Conservation (phyloP, 129 eudicot genomes). For the Gnaphalium uliginosum region DNA sequence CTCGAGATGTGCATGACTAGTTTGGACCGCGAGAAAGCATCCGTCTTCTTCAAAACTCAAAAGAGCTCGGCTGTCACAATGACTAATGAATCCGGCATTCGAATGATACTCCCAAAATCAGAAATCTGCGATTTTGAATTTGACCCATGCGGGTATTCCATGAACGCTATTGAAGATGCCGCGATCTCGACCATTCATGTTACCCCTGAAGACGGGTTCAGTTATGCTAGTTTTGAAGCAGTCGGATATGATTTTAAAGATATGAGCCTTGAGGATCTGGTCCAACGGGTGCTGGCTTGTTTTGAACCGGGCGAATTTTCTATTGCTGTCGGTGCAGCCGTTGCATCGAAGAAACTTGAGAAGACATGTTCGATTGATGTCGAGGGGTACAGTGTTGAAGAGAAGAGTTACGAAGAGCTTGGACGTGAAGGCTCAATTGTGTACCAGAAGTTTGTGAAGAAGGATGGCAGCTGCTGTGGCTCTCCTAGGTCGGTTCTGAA, state of each 20-base stretch:
- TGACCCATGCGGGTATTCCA: slow-evolving; percentile 96
- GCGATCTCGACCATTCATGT: slow-evolving; percentile 80
- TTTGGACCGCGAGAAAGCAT: slow-evolving; percentile 70
- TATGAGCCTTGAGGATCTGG: slow-evolving; percentile 37
- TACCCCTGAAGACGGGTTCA: slow-evolving; percentile 94
- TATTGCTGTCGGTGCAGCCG: slow-evolving; percentile 64
- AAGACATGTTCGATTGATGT: slow-evolving; percentile 29
- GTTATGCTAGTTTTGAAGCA: slow-evolving; percentile 91
- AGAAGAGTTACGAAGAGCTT: slow-evolving; percentile 54
- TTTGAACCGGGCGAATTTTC: slow-evolving; percentile 78
- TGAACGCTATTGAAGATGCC: slow-evolving; percentile 73
- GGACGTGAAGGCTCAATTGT: slow-evolving; percentile 59
- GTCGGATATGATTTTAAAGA: slow-evolving; percentile 66
- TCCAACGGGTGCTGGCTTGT: slow-evolving; percentile 67
- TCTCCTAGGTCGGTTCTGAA: slow-evolving; percentile 67
- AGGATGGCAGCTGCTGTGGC: slow-evolving; percentile 43
- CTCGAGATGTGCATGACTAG: slow-evolving; percentile 95
- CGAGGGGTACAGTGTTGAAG: slow-evolving; percentile 52
- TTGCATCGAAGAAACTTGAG: slow-evolving; percentile 39
- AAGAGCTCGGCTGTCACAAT: slow-evolving; percentile 51
- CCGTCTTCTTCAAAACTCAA: slow-evolving; percentile 67
- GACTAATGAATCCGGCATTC: slow-evolving; percentile 69
- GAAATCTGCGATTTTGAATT: slow-evolving; percentile 83
- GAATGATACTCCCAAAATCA: slow-evolving; percentile 65
- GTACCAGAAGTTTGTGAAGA: slow-evolving; percentile 63